Conservation (phyloP, 2,329 filamentous ascomycete species). For the Colletotrichum brevisporum region DNA sequence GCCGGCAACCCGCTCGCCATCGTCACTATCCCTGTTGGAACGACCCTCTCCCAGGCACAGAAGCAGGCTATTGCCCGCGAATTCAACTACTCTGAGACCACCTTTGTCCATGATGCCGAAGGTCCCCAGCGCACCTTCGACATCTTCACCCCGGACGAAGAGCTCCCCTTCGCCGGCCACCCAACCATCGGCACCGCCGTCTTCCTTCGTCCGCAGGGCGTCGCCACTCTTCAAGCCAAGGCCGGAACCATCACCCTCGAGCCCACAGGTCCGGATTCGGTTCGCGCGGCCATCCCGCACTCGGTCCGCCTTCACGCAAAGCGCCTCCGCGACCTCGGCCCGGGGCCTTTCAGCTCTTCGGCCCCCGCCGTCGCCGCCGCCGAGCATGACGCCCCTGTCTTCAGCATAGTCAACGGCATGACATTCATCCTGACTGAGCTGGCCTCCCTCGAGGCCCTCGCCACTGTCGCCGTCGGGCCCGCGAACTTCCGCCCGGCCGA, state of each 20-base stretch:
- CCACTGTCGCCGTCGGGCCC: conserved; percentile 50
- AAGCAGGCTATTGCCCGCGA: conserved; percentile 73
- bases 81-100: conserved; percentile 76
- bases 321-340: conserved; percentile 24
- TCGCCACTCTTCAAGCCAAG: conserved; percentile 65
- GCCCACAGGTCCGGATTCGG: conserved; percentile 56
- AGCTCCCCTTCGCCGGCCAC: conserved; percentile 75
- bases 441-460: conserved; percentile 71
- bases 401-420: conserved; percentile 81
- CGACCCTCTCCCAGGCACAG: conserved; percentile 62
- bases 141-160: conserved; percentile 69
- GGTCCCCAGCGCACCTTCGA: conserved; percentile 62
- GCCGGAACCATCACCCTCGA: conserved; percentile 68
- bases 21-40: conserved; percentile 63
- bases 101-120: conserved; percentile 67
- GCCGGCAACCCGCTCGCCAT: conserved; percentile 74
- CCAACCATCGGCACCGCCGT: conserved; percentile 71
- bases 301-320: conserved; percentile 49
- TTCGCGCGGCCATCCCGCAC: conserved; percentile 76
- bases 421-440: conserved; percentile 78
- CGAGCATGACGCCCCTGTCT: conserved; percentile 61
- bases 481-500: conserved; percentile 50
- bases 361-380: conserved; percentile 5
- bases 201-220: conserved; percentile 58
- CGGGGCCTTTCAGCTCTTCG: conserved; percentile 17